Evolutionary conservation across 805 yeast species (phyloP), one percentile per base, ranked within the genome.

Genomic region (Metschnikowia chrysomelidarum): DNA sequence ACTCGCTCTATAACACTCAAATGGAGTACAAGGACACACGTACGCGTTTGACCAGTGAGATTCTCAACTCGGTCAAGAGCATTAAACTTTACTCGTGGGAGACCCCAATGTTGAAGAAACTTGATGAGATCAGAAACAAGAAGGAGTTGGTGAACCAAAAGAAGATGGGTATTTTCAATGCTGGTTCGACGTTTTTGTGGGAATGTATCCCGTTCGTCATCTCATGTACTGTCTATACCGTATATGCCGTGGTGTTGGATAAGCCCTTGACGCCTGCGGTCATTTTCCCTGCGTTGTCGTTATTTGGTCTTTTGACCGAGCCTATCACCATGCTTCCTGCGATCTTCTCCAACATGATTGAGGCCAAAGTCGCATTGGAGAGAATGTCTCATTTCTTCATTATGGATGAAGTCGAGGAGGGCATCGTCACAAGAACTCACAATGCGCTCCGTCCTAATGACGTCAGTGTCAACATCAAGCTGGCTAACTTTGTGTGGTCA

Each of bases 21-120:
- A 80, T 82, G 88, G 67, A 66, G 34, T 66, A 68, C 38, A 81
- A 78, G 43, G 88, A 82, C 53, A 58, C 59, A 15, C 68, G 89
- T 60, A 73, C 81, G 2, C 69, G 74, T 12, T 59, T 72, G 14
- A 75, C 78, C n/a, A 67, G 75, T 12, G 89, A 82, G 47, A 64
- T 82, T 9, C 54, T 82, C 32, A 66, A 69, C 24, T 70, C 80
- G 19, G 76, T 81, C 32, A 82, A 80, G 49, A 71, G 80, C 34
- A 75, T 82, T 46, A 82, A 82, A 49, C 58, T 82, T 18, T 82
- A 80, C 49, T 77, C 84, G 0, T 81, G 86, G 83, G 89, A 82
- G 52, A 59, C 62, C 21, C 82, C 87, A 17, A 77, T 80, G 78
- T 48, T 77, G 23, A 60, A 64, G 14, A 73, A 71, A 42, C 56